phyloP scores from a whole-genome alignment of 202 grass and related monocot genomes.

The Saccharum hybrid region DNA sequence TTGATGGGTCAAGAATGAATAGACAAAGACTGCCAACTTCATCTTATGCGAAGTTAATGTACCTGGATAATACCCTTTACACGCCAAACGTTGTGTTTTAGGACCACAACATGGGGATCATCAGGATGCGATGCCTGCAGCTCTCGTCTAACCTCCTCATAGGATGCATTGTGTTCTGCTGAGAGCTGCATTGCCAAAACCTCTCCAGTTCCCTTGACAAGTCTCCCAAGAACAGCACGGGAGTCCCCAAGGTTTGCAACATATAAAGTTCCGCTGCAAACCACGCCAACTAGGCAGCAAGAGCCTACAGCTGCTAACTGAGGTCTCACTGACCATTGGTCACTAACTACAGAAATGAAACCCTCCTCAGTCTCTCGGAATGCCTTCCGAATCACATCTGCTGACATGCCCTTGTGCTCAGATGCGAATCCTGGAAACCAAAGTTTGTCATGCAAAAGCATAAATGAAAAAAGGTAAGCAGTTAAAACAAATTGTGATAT shows the following conservation, averaged over 20 bases:
- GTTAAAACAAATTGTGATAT: conserved; percentile 21
- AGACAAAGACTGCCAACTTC: neutral
- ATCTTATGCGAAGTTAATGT: conserved; percentile 29
- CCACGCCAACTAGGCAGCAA: conserved; percentile 77
- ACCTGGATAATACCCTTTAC: conserved; percentile 98
- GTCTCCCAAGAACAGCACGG: conserved; percentile 74
- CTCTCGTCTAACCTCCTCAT: conserved; percentile 81
- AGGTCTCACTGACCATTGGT: conserved; percentile 71
- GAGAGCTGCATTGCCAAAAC: conserved; percentile 85
- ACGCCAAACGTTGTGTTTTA: conserved; percentile 93
- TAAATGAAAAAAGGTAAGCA: conserved; percentile 26
- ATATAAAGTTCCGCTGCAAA: conserved; percentile 77
- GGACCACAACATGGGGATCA: conserved; percentile 84
- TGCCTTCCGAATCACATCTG: conserved; percentile 72
- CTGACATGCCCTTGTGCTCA: conserved; percentile 80
- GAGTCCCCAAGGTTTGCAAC: conserved; percentile 82
- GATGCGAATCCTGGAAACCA: conserved; percentile 69
- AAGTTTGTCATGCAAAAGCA: conserved; percentile 31
- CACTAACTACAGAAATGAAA: conserved; percentile 70
- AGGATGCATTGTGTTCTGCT: conserved; percentile 79
- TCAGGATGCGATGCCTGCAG: conserved; percentile 74
- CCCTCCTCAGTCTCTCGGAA: conserved; percentile 80
- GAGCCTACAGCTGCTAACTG: conserved; percentile 89
- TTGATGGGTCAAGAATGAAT: neutral
- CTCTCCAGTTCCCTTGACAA: conserved; percentile 84